phyloP scores from a whole-genome alignment of 139 green algal genomes.

The Closterium sp. region DNA sequence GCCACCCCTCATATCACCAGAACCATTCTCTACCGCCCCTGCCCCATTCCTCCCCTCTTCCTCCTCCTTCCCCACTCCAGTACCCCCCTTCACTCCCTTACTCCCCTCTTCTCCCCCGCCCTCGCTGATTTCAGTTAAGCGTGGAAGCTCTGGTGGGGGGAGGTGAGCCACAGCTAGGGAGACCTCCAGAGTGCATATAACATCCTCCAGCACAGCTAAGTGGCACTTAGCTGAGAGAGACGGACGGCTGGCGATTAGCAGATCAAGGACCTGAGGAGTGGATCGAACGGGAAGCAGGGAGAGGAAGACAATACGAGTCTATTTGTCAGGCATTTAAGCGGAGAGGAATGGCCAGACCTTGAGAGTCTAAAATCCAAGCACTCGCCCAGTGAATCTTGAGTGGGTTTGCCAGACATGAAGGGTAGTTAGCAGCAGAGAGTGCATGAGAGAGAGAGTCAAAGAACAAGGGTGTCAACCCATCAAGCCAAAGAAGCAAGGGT shows the following conservation, averaged over 20 bases:
- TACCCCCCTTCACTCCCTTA: conserved; percentile 1
- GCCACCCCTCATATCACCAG: background rate
- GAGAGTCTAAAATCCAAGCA: too few species aligned
- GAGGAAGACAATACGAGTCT: too few species aligned
- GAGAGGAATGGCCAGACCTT: too few species aligned
- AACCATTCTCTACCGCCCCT: background rate
- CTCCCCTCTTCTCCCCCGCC: background rate
- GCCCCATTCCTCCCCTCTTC: background rate
- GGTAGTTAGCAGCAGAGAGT: too few species aligned
- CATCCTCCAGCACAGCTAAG: background rate
- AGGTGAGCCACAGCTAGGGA: background rate
- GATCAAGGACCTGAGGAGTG: background rate
- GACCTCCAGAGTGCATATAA: background rate
- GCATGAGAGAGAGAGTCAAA: too few species aligned
- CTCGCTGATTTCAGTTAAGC: background rate
- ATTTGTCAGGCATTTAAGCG: too few species aligned
- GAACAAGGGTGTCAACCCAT: too few species aligned
- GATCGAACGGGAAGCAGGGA: too few species aligned
- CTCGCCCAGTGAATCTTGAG: too few species aligned
- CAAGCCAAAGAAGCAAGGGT: too few species aligned
- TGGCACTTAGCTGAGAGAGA: background rate
- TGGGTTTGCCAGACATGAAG: too few species aligned
- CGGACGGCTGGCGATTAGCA: background rate
- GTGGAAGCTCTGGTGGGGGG: background rate
- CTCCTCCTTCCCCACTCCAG: background rate